Conservation (phyloP, 2,329 filamentous ascomycete species). For the Orbilia ellipsospora region DNA sequence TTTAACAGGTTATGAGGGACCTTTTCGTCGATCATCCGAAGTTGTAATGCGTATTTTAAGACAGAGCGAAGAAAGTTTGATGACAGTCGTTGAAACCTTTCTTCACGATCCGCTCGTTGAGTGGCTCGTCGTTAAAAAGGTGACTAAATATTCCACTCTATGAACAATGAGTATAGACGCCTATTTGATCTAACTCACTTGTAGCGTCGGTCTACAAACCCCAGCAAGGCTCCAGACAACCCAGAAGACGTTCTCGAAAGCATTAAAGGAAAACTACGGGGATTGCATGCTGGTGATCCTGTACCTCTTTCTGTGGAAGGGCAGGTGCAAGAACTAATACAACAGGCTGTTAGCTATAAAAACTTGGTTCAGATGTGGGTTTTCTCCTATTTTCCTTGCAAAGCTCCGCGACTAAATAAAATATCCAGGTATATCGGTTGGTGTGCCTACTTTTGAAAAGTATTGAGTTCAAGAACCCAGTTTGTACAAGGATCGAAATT, state of each 20-base stretch:
- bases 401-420: neutral
- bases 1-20: conserved; percentile 88
- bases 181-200: conserved; percentile 2
- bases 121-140: conserved; percentile 78
- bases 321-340: conserved; percentile 94
- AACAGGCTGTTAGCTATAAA: conserved; percentile 80
- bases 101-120: conserved; percentile 97
- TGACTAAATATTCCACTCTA: conserved; percentile 57
- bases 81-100: conserved; percentile 97
- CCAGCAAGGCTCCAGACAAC: conserved; percentile 70
- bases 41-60: conserved; percentile 84
- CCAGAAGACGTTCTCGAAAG: conserved; percentile 86
- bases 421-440: conserved; percentile 75
- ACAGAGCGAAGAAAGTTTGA: conserved; percentile 93
- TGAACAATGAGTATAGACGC: neutral
- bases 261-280: conserved; percentile 86
- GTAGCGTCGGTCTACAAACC: conserved; percentile 65
- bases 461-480: too few species aligned
- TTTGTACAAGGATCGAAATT: too few species aligned
- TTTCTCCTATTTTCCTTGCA: neutral
- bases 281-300: conserved; percentile 83
- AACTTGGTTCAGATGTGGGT: conserved; percentile 89
- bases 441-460: conserved; percentile 73
- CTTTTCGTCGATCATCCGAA: conserved; percentile 90
- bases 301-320: conserved; percentile 95